Evolutionary conservation across 257 asterid species (phyloP), one percentile per base, ranked within the genome.

Genomic region (Cordia subcordata): DNA sequence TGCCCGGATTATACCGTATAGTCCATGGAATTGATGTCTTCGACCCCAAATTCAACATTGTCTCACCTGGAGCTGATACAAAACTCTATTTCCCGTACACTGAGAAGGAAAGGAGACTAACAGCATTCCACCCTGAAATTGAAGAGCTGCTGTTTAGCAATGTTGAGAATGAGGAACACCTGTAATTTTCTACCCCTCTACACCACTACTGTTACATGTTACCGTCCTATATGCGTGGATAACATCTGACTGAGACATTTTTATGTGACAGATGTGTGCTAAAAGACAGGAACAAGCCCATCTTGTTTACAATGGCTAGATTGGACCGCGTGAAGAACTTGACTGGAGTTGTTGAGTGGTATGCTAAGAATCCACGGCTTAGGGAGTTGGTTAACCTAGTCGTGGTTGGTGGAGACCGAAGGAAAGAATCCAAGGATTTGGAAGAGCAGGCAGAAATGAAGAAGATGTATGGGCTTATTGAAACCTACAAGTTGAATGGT

Each of bases 371-470:
- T 61, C 86, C 95, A 0, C 73, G 68, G 45, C 94, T 93, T 45
- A 73, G 99, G 72, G 90, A 84, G 42, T 9, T 89, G 62, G 94
- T 64, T 18, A 89, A 93, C 76, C 90, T 93, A 16, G 96, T 92
- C 0, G 86, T 88, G 17, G 96, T 93, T 35, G 99, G 97, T 16
- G 99, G 99, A 5, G 97, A 93, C 74, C 45, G 96, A 18, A 66
- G 97, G 67, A 93, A 93, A 57, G 95, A 86, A 64, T 89, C 99
- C 51, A 93, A 93, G 21, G 97, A 93, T 51, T 62, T 86, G 83
- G 99, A 93, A 75, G 99, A 93, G 72, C 96, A 89, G 49, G 92
- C 85, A 9, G 96, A 93, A 82, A 85, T 86, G 97, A 85, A 89
- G 66, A 93, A 86, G 71, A 93, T 89, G 99, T 81, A 93, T 42